Base-by-base conservation (phyloP, 306 rosid genomes). In the Sphenostylis stenocarpa region DNA sequence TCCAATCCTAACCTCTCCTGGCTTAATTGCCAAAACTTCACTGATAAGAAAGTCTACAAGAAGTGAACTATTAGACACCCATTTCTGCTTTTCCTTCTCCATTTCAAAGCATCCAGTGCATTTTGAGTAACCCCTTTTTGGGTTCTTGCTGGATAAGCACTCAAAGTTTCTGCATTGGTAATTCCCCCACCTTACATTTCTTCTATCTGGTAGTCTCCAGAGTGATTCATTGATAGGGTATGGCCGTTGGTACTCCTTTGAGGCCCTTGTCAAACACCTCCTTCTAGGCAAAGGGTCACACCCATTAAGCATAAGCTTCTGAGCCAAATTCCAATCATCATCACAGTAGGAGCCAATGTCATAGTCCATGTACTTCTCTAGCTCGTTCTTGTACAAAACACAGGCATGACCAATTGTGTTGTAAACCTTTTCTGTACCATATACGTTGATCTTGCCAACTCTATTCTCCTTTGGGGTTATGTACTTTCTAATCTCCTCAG, bases 321-420 rank as follows among this genome's bases (percentile, higher is more conserved):
- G 97, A 57, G 88, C 99, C 10, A 91, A 74, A 71, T 84, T 88
- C 98, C 98, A 96, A 82, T 96, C 96, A 85, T 96, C 99, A 19
- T 96, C 86, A 64, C 99, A 96, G 34, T 92, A 96, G 11, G 99
- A 96, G 2, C 97, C 96, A 48, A 96, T 88, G 75, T 96, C 99
- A 77, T 96, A 90, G 52, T 84, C 91, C 99, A 96, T 96, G 80
- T 92, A 96, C 67, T 82, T 72, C 80, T 96, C 97, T 52, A 92
- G 39, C 53, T 87, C 96, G 16, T 86, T 89, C 90, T 87, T 89
- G 67, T 78, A 24, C 77, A 89, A 71, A 64, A 87, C 96, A 83
- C 97, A 96, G 0, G 96, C 90, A 88, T 92, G 99, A 5, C 99
- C 99, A 2, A 92, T 91, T 39, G 97, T 89, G 87, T 95, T 92